Conservation (phyloP, 2,329 filamentous ascomycete species). For the Aureobasidium melanogenum region DNA sequence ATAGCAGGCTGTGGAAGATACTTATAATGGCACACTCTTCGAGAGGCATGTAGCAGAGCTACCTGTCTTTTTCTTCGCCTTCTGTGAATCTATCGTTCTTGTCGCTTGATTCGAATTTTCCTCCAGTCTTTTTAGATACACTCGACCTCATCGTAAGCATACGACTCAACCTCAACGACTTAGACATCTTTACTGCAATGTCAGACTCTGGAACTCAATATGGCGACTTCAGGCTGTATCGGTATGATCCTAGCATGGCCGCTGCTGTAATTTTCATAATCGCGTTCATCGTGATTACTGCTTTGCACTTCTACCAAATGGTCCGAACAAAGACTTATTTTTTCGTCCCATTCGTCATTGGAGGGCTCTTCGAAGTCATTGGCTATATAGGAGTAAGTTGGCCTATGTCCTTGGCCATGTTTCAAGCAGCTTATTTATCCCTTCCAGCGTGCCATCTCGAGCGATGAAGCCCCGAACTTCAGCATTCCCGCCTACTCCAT, state of each 20-base stretch:
- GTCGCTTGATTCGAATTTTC: too few species aligned
- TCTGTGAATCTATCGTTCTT: neutral
- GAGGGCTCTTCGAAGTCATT: constrained; percentile 44
- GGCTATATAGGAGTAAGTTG: constrained; percentile 44
- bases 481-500: constrained; percentile 35
- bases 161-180: neutral
- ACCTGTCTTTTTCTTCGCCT: too few species aligned
- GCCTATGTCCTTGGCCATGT: constrained; percentile 7
- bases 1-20: neutral
- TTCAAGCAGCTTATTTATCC: constrained; percentile 12
- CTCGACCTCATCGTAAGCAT: neutral
- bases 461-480: constrained; percentile 33
- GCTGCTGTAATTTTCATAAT: constrained; percentile 25
- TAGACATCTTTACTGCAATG: neutral
- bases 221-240: constrained; percentile 18
- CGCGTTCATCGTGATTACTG: constrained; percentile 22
- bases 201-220: neutral
- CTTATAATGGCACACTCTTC: neutral
- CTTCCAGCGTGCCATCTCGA: constrained; percentile 37
- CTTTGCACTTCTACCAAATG: constrained; percentile 32
- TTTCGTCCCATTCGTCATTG: constrained; percentile 44
- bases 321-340: constrained; percentile 38
- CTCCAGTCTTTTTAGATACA: too few species aligned
- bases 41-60: neutral
- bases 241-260: constrained; percentile 20